Conservation (phyloP, 2,329 filamentous ascomycete species). For the Pseudopithomyces chartarum region DNA sequence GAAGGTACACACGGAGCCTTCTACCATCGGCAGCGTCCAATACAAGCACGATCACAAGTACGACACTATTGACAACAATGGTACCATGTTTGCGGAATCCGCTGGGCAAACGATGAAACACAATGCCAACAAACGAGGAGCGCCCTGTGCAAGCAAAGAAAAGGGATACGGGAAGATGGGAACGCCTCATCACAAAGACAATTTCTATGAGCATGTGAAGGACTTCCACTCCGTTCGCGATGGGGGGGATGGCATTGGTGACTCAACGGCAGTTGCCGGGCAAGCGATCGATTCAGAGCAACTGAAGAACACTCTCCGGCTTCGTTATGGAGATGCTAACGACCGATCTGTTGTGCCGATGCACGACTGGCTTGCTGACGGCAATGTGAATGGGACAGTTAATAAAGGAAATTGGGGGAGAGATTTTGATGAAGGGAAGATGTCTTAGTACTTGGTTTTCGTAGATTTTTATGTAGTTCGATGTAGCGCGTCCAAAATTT, state of each 20-base stretch:
- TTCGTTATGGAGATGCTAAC: too few species aligned
- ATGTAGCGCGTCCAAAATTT: too few species aligned
- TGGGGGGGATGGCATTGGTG: conserved; percentile 23
- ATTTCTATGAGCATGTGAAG: neutral
- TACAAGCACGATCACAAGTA: neutral
- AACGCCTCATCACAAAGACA: neutral
- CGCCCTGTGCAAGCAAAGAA: neutral
- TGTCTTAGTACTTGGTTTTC: too few species aligned
- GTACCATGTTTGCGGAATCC: neutral
- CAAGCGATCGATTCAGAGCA: conserved; percentile 10
- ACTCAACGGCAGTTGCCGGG: conserved; percentile 21
- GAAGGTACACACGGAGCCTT: conserved; percentile 35
- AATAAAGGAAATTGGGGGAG: neutral
- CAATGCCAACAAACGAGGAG: neutral
- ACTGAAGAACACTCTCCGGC: neutral
- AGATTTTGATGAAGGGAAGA: neutral
- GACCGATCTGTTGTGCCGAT: neutral
- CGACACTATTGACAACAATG: neutral
- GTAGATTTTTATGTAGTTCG: too few species aligned
- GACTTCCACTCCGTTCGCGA: conserved; percentile 25
- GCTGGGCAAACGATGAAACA: neutral
- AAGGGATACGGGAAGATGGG: neutral
- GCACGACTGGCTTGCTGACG: neutral
- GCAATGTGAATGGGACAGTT: neutral
- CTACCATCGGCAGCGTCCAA: neutral